Percentiles rank a stretch among this genome's conserved stretches.
Conservation (phyloP, 257 asterid species). For the Solanum chiquidenum region DNA sequence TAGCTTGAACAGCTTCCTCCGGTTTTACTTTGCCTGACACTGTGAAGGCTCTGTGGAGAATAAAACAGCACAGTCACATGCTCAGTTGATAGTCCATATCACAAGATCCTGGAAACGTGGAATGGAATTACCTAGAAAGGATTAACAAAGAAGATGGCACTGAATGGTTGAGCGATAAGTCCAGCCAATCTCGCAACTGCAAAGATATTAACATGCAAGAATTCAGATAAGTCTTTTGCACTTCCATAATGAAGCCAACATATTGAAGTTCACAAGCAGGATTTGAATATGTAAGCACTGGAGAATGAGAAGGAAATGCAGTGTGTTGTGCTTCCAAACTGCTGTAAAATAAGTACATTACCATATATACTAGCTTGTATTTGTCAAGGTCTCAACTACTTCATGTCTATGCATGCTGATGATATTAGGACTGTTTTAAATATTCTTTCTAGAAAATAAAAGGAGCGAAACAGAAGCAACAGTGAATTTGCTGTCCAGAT, state of each 20-base stretch:
- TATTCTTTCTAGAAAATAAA: background rate
- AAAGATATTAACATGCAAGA: background rate
- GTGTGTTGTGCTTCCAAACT: background rate
- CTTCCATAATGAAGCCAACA: background rate
- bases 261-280: background rate
- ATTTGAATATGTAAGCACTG: background rate
- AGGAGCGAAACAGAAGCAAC: background rate
- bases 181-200: conserved; percentile 92
- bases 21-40: conserved; percentile 73
- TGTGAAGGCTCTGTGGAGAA: conserved; percentile 53
- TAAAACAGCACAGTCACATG: background rate
- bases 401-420: background rate
- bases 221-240: background rate
- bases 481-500: background rate
- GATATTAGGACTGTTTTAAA: background rate
- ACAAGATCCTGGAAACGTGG: background rate
- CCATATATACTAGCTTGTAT: background rate
- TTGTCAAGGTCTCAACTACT: background rate
- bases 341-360: background rate
- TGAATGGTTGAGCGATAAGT: conserved; percentile 77
- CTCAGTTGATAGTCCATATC: background rate
- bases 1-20: conserved; percentile 80
- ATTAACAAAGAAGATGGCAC: conserved; percentile 87
- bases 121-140: conserved; percentile 57
- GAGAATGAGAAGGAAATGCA: background rate